Base-by-base conservation (phyloP, 2,329 filamentous ascomycete species). In the Pestalotiopsis sp. region DNA sequence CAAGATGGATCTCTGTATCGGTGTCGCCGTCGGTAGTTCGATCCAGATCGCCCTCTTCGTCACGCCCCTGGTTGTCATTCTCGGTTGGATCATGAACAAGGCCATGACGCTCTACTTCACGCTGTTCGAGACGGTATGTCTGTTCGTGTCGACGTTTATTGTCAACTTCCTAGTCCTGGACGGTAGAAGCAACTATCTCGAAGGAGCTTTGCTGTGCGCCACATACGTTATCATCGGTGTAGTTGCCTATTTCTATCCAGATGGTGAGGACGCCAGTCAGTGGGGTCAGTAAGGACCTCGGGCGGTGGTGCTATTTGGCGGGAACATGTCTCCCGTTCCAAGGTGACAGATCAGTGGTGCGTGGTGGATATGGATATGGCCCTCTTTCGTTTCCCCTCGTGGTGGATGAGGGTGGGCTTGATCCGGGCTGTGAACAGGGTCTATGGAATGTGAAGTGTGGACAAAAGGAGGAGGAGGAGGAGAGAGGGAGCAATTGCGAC, bases 111-210 rank as follows among this genome's bases (percentile, higher is more conserved):
- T 97, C 41, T 94, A 95, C 82, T 97, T 97, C 80, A 93, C 93
- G 70, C 86, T 94, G 63, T 97, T 97, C 80, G 93, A 97, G 86
- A 97, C 93, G 0, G 92, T 96, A 25, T 93, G 92, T 68, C 87
- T 97, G 75, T 97, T 97, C 80, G 89, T 95, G 65, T 92, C 90
- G 65, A 91, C 94, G 7, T 90, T 97, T 72, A 94, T 97, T 71
- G 93, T 95, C 80, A 96, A 95, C 81, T 97, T 96, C 77, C 82
- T 97, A 69, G 93, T 97, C 63, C 84, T 95, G 70, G 94, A 97
- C 75, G 93, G 93, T 12, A 88, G 94, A 78, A 94, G 91, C 78
- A 97, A 97, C 77, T 97, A 96, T 75, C 87, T 97, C 13, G 93
- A 97, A 81, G 93, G 93, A 14, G 90, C 91, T 1, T 77, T 93